A percentile compares a stretch with the other conserved stretches of the same genome.
Evolutionary conservation across 352 stramenopile species (phyloP).

Genomic region (Pythium catenulatum): DNA sequence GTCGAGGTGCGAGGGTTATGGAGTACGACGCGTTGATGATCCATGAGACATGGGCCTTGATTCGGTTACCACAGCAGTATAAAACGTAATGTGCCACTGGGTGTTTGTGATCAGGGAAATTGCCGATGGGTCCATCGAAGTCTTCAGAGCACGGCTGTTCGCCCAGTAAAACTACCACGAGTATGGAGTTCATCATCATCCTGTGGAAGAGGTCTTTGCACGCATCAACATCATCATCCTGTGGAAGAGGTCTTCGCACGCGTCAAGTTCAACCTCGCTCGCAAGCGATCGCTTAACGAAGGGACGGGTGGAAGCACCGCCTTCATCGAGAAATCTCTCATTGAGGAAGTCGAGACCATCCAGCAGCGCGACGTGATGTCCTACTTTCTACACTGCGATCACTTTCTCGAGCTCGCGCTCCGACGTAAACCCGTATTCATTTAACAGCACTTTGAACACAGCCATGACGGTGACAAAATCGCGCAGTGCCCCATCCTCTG

Average conservation of each 20-base stretch:
- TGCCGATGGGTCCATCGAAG: no score
- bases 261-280: neutral
- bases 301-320: neutral
- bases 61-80: no score
- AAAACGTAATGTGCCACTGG: no score
- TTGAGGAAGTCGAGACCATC: neutral
- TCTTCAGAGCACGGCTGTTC: no score
- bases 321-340: neutral
- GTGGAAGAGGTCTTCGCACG: neutral
- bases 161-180: no score
- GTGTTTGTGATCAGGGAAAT: no score
- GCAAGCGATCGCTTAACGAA: neutral
- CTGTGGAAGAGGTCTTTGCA: neutral
- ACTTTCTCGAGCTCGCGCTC: neutral
- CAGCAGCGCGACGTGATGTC: slow-evolving; percentile 1
- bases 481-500: neutral
- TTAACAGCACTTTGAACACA: neutral
- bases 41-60: no score
- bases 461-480: neutral
- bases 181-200: no score
- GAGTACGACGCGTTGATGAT: no score
- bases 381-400: neutral
- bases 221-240: neutral
- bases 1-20: no score
- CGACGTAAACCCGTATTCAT: neutral